Conservation (phyloP, 305 asterid species). For the Solanum chacoense region DNA sequence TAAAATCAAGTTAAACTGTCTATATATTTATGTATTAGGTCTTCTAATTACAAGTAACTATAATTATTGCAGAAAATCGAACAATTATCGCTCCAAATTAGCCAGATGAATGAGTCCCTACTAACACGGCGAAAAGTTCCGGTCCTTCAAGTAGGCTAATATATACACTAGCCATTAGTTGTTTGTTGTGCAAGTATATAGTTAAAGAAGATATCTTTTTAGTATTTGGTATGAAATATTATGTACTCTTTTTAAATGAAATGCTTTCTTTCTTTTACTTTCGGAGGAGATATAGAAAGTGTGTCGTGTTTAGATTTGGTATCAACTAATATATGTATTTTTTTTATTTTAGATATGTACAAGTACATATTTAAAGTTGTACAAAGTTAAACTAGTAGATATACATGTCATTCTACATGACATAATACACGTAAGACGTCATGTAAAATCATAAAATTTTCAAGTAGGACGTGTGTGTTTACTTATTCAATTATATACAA, state of each 20-base stretch:
- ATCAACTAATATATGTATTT: too few species aligned
- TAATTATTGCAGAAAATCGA: conserved; percentile 42
- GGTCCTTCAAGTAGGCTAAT: conserved; percentile 40
- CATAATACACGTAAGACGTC: not conserved
- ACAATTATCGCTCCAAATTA: conserved; percentile 42
- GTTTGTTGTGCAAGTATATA: not conserved
- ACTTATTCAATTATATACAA: not conserved
- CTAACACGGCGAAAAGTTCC: conserved; percentile 41
- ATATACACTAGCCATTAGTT: not conserved
- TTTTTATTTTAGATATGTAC: too few species aligned
- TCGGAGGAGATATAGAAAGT: too few species aligned
- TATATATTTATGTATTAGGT: not conserved
- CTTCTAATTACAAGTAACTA: not conserved
- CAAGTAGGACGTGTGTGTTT: too few species aligned
- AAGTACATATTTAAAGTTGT: too few species aligned
- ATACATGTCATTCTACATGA: too few species aligned
- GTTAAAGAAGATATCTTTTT: not conserved
- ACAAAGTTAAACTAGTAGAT: not conserved
- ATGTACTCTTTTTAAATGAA: not conserved
- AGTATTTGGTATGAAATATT: not conserved
- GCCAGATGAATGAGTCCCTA: conserved; percentile 41
- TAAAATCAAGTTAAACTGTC: not conserved
- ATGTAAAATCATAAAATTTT: too few species aligned
- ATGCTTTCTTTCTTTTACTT: not conserved
- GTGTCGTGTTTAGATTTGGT: too few species aligned